Conservation (phyloP, 768 basidiomycete species). For the Lepiota venenata region DNA sequence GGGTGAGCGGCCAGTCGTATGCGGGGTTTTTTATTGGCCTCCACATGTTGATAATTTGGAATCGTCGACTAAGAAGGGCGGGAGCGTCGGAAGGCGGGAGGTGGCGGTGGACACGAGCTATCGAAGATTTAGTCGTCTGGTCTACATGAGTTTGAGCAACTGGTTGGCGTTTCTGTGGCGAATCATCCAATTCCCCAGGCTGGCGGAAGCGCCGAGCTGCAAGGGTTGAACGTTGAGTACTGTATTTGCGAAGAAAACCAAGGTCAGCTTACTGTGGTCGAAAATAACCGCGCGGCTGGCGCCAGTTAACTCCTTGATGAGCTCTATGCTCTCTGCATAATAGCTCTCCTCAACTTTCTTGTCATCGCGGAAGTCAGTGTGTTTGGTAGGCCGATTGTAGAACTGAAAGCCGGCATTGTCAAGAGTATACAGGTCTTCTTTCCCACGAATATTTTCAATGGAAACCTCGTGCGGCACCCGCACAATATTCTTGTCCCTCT, state of each 20-base stretch:
- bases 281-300: slow-evolving; percentile 57
- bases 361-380: slow-evolving; percentile 35
- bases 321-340: slow-evolving; percentile 53
- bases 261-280: slow-evolving; percentile 50
- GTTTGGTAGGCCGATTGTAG: slow-evolving; percentile 30
- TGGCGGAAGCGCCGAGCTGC: slow-evolving; percentile 45
- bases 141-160: slow-evolving; percentile 48
- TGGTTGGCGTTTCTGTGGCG: slow-evolving; percentile 40
- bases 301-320: slow-evolving; percentile 55
- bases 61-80: slow-evolving; percentile 41
- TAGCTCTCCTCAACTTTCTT: slow-evolving; percentile 48
- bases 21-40: slow-evolving; percentile 48
- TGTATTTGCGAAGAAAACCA: background rate
- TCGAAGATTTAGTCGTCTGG: slow-evolving; percentile 42
- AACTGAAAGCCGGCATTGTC: slow-evolving; percentile 53
- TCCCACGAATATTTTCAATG: slow-evolving; percentile 53
- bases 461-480: slow-evolving; percentile 23
- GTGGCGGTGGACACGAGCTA: slow-evolving; percentile 46
- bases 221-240: background rate
- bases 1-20: slow-evolving; percentile 45
- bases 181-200: slow-evolving; percentile 32
- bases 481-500: slow-evolving; percentile 19
- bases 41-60: slow-evolving; percentile 64
- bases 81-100: slow-evolving; percentile 43
- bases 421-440: slow-evolving; percentile 38